Evolutionary conservation across 495 filamentous ascomycete genomes (phyloP), one percentile per base, ranked within the genome.

Genomic region (Poronia punctata): DNA sequence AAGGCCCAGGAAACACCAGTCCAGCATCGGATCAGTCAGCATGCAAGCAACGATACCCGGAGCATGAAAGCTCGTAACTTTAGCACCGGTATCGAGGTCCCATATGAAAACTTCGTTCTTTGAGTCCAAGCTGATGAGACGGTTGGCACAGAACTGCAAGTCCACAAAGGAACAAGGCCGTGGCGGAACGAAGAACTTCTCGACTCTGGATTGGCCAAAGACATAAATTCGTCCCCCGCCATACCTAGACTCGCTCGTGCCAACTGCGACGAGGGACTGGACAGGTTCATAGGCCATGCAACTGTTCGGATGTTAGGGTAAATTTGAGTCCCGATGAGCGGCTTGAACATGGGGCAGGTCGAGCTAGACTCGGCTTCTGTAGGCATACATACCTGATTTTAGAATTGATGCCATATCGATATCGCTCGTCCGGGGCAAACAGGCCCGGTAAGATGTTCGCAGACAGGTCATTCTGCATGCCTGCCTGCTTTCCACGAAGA

Each of bases 261-360:
- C 92, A 32, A 97, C 75, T n/a, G 88, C 92, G 21, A 98, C 70
- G 20, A 98, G 80, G 14, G 88, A 95, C 58, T 97, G 92, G 16
- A 93, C 71, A 4, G 92, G 90, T 46, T 96, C 88, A 68, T 93
- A 96, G 48, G 89, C 82, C 29, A 97, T 54, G 17, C 75, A 78
- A 48, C 79, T 80, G 52, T 55, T 59, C 10, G 12, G 10, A 43
- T 15, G 7, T 40, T 12, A 38, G 38, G n/a, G n/a, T n/a, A n/a
- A n/a, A n/a, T n/a, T n/a, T n/a, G n/a, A n/a, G n/a, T n/a, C n/a
- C n/a, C n/a, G n/a, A n/a, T n/a, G n/a, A n/a, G n/a, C n/a, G n/a
- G n/a, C n/a, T n/a, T n/a, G n/a, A n/a, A n/a, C n/a, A n/a, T n/a
- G n/a, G n/a, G n/a, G n/a, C n/a, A n/a, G n/a, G n/a, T n/a, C n/a